Conservation (phyloP, 108 stramenopile genomes). For the Epithemia pelagica region DNA sequence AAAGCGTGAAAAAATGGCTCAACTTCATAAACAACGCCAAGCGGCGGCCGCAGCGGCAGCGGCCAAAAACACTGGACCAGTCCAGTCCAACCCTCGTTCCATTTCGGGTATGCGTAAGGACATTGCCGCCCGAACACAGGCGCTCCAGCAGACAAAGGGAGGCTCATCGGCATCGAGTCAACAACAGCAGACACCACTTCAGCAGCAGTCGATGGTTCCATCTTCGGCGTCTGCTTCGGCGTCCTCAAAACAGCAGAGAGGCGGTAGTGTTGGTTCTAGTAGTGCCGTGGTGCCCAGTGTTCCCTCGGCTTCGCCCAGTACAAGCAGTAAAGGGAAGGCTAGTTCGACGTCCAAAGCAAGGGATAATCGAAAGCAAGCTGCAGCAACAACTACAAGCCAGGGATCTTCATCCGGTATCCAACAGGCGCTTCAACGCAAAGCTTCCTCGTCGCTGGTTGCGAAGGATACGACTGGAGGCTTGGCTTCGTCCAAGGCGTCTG, state of each 20-base stretch:
- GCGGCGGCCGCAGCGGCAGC: background rate
- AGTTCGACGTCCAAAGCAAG: background rate
- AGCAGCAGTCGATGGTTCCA: background rate
- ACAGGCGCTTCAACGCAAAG: background rate
- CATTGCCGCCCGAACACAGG: background rate
- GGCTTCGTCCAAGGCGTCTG: background rate
- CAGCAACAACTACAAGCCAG: too few relatives aligned
- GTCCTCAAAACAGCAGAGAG: background rate
- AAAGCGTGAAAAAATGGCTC: background rate
- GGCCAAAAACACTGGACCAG: background rate
- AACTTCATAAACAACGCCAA: background rate
- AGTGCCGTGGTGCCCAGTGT: background rate
- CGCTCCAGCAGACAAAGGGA: background rate
- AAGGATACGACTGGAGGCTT: background rate
- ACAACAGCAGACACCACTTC: background rate
- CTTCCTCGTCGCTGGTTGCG: background rate
- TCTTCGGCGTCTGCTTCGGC: background rate
- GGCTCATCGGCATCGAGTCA: background rate
- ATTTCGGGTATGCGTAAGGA: background rate
- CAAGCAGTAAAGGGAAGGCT: background rate
- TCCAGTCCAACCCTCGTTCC: background rate
- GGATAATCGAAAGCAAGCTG: background rate
- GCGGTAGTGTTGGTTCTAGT: background rate
- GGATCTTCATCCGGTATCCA: background rate
- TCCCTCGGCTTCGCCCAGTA: background rate